A percentile compares a stretch with the other conserved stretches of the same genome.
Evolutionary conservation across 305 asterid genomes (phyloP).

Genomic region (Fraxinus latifolia): DNA sequence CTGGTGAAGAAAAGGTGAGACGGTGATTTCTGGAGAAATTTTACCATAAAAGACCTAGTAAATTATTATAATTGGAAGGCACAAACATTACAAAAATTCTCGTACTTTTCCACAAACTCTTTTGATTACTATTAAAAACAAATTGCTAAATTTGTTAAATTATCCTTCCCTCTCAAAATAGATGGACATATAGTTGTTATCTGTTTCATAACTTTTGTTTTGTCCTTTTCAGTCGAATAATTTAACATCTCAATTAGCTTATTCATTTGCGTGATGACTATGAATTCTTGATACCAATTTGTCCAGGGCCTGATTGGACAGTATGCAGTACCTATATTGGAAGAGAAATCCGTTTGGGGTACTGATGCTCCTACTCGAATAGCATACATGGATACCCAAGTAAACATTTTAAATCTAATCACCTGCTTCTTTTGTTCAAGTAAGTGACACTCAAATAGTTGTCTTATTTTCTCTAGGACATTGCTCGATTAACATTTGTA

Average conservation of each 20-base stretch:
- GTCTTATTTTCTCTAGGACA: constrained; percentile 50
- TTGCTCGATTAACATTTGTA: constrained; percentile 86
- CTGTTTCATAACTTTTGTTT: background rate
- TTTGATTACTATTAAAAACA: background rate
- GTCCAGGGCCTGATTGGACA: constrained; percentile 89
- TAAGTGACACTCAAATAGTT: constrained; percentile 13
- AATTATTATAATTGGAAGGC: background rate
- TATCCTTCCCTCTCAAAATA: background rate
- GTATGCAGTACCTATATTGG: constrained; percentile 93
- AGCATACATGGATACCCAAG: constrained; percentile 99
- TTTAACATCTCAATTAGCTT: constrained; percentile 15
- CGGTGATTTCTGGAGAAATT: background rate
- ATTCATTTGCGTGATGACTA: constrained; percentile 19
- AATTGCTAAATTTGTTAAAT: background rate
- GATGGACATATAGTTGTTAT: background rate
- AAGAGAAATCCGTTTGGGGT: constrained; percentile 97
- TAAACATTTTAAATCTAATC: constrained; percentile 24
- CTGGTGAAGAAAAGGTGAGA: background rate
- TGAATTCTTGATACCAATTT: constrained; percentile 20
- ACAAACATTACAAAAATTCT: background rate
- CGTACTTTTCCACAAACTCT: background rate
- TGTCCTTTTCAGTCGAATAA: background rate
- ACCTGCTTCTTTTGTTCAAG: constrained; percentile 14
- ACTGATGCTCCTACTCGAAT: constrained; percentile 97
- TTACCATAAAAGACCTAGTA: background rate